Evolutionary conservation across 2,329 filamentous ascomycete genomes (phyloP).

Genomic region (Ascochyta pisi): DNA sequence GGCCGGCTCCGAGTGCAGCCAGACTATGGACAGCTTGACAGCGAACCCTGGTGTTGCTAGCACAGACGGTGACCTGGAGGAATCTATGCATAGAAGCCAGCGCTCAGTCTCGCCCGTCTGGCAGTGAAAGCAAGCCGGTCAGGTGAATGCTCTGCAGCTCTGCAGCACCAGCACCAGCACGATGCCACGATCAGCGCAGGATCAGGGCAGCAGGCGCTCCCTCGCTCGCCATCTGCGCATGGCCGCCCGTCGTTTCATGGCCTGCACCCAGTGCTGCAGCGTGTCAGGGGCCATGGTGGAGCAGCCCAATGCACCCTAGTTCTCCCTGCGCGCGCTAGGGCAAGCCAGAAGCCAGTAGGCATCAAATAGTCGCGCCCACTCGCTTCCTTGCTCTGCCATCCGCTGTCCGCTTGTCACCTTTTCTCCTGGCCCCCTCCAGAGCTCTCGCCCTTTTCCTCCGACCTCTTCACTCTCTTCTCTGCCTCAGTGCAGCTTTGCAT

Average conservation of each 20-base stretch:
- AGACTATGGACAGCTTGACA: background rate
- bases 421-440: conserved; percentile 40
- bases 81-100: background rate
- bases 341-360: conserved; percentile 21
- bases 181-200: conserved; percentile 22
- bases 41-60: conserved; percentile 5
- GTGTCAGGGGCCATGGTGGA: conserved; percentile 14
- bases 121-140: background rate
- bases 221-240: conserved; percentile 9
- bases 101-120: too few relatives aligned
- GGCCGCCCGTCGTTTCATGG: conserved; percentile 34
- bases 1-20: background rate
- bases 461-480: conserved; percentile 62
- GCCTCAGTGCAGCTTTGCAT: conserved; percentile 45
- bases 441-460: conserved; percentile 58
- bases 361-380: conserved; percentile 28
- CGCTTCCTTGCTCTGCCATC: conserved; percentile 65
- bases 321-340: conserved; percentile 20
- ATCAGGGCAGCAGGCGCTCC: conserved; percentile 21
- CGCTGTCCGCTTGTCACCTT: conserved; percentile 59
- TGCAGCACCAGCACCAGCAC: background rate
- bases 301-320: conserved; percentile 22
- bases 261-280: conserved; percentile 24
- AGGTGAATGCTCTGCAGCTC: background rate
- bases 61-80: background rate